Evolutionary conservation across 2,329 filamentous ascomycete species (phyloP).

Genomic region (Xylariaceae sp.): DNA sequence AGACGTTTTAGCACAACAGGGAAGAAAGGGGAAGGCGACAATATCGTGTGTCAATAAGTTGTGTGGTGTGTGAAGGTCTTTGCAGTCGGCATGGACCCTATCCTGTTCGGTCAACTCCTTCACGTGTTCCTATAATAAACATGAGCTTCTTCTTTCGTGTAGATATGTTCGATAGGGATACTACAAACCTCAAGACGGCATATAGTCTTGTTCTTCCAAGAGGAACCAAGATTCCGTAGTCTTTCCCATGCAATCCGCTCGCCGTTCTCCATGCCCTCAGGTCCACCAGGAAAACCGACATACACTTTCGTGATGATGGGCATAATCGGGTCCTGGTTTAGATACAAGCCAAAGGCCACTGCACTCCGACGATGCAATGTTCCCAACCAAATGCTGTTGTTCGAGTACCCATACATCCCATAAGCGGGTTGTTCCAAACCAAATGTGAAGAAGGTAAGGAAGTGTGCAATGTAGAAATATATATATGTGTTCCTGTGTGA

Average conservation of each 20-base stretch:
- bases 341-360: background rate
- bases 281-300: background rate
- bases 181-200: background rate
- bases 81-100: background rate
- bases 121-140: background rate
- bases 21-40: no score
- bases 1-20: no score
- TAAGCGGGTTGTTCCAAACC: no score
- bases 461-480: no score
- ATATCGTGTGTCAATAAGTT: background rate
- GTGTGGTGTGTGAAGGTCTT: background rate
- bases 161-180: no score
- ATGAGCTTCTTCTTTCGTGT: no score
- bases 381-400: no score
- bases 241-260: background rate
- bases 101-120: background rate
- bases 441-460: no score
- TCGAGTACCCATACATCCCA: no score
- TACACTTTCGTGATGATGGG: background rate
- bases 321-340: background rate
- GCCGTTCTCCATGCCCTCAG: background rate
- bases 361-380: no score
- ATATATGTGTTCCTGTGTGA: no score
- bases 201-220: background rate
- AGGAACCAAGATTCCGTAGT: background rate